Evolutionary conservation across 495 filamentous ascomycete genomes (phyloP).

Genomic region (Neurospora africana): DNA sequence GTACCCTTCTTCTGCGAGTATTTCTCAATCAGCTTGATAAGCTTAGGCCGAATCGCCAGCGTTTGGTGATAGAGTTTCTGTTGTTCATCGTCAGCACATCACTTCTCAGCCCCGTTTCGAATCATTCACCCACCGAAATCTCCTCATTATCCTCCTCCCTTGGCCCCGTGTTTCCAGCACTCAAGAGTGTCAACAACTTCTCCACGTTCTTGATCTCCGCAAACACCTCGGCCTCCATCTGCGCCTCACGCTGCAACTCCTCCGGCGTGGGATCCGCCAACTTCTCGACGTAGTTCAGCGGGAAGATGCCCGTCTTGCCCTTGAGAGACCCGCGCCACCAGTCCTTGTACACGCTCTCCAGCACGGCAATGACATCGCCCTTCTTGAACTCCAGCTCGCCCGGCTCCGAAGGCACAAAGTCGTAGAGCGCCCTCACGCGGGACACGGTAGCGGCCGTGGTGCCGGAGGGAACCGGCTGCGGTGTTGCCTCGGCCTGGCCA

Average conservation of each 20-base stretch:
- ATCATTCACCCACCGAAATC: constrained; percentile 53
- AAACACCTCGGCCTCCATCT: constrained; percentile 97
- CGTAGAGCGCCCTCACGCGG: constrained; percentile 83
- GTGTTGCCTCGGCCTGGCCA: constrained; percentile 21
- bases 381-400: constrained; percentile 94
- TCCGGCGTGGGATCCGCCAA: constrained; percentile 87
- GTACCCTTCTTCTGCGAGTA: constrained; percentile 98
- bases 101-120: not conserved
- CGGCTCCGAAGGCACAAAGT: constrained; percentile 87
- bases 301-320: constrained; percentile 95
- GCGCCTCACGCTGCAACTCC: constrained; percentile 88
- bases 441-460: constrained; percentile 98
- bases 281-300: constrained; percentile 97
- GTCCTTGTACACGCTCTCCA: constrained; percentile 97
- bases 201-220: constrained; percentile 98
- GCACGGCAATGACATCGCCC: constrained; percentile 91
- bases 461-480: constrained; percentile 34
- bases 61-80: constrained; percentile 87
- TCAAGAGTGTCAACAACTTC: constrained; percentile 85
- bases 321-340: constrained; percentile 97
- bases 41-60: constrained; percentile 84
- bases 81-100: not conserved
- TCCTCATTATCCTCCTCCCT: constrained; percentile 85
- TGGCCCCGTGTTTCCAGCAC: constrained; percentile 83
- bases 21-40: constrained; percentile 97